A percentile compares a stretch with the other conserved stretches of the same genome.
phyloP scores from a whole-genome alignment of 768 basidiomycete species.

The Mycena albidolilacea region DNA sequence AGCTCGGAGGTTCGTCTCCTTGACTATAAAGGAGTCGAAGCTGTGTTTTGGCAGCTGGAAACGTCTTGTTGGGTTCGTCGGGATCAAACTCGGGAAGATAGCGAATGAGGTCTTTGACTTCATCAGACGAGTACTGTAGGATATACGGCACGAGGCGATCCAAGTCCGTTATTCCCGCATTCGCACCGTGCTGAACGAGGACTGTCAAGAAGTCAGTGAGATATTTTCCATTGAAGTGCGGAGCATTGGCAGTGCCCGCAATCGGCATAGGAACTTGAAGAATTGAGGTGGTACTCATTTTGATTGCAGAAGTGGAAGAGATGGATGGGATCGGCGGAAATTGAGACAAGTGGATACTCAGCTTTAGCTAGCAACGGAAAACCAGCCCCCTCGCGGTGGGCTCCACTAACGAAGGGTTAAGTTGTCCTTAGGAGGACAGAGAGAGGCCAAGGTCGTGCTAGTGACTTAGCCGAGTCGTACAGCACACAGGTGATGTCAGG shows the following conservation, averaged over 20 bases:
- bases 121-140: constrained; percentile 21
- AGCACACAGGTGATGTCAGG: too few relatives aligned
- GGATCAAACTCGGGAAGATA: constrained; percentile 22
- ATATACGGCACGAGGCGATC: constrained; percentile 27
- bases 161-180: constrained; percentile 29
- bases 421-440: too few relatives aligned
- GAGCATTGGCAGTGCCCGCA: background rate
- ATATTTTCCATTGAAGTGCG: background rate
- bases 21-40: constrained; percentile 14
- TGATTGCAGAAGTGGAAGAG: background rate
- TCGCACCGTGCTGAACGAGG: constrained; percentile 17
- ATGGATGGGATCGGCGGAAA: background rate
- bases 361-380: background rate
- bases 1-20: background rate
- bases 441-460: too few relatives aligned
- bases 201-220: background rate
- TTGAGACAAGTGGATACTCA: background rate
- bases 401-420: background rate
- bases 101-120: constrained; percentile 1
- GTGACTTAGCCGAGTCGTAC: too few relatives aligned
- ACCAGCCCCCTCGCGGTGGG: background rate
- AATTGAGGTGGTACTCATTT: background rate
- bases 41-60: background rate
- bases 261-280: background rate
- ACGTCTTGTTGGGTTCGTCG: background rate